A percentile compares a stretch with the other conserved stretches of the same genome.
Evolutionary conservation across 2,329 filamentous ascomycete genomes (phyloP).

Genomic region (Colletotrichum melonis): DNA sequence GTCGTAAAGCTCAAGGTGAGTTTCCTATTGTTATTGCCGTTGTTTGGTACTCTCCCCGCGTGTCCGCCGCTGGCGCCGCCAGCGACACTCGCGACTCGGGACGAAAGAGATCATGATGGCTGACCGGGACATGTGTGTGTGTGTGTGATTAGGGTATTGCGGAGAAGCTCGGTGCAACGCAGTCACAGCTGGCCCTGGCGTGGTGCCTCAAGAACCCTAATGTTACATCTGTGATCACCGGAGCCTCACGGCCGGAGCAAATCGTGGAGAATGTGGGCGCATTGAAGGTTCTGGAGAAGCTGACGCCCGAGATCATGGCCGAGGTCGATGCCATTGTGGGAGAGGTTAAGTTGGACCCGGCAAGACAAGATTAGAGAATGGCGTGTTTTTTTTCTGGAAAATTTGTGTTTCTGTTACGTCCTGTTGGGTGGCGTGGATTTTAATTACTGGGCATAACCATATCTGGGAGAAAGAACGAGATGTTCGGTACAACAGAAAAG

Average conservation of each 20-base stretch:
- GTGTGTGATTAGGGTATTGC: constrained; percentile 57
- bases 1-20: constrained; percentile 52
- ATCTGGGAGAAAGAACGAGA: constrained; percentile 1
- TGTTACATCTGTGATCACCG: constrained; percentile 64
- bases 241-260: constrained; percentile 63
- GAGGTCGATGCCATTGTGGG: constrained; percentile 59
- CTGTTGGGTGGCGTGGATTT: constrained; percentile 9
- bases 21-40: background rate
- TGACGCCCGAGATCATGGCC: constrained; percentile 61
- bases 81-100: background rate
- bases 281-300: constrained; percentile 56
- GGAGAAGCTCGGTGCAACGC: constrained; percentile 65
- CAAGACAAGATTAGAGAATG: constrained; percentile 36
- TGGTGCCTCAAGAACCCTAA: constrained; percentile 67
- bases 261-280: constrained; percentile 62
- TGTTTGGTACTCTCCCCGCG: too few relatives aligned
- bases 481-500: background rate
- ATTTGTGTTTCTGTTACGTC: background rate
- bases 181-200: constrained; percentile 62
- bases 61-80: background rate
- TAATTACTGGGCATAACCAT: background rate
- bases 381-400: background rate
- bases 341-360: constrained; percentile 35
- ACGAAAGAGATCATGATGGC: background rate
- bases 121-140: background rate